These are phyloP conservation scores for Conringia planisiliqua DNA, from an alignment of 345 rosid genomes.

Conservation along the genomic window DNA sequence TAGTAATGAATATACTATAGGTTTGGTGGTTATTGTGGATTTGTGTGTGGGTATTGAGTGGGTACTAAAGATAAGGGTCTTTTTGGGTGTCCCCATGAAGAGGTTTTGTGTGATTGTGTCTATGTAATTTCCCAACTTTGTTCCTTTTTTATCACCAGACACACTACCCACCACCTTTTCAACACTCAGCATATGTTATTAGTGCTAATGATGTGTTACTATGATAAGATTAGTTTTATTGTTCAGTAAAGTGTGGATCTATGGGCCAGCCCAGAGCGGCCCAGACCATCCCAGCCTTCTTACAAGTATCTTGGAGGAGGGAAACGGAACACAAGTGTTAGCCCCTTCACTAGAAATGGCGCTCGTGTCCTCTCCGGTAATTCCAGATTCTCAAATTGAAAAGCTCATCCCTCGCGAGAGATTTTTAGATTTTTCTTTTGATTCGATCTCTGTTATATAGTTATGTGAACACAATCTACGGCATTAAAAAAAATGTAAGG, in stretches of 20 bases:
- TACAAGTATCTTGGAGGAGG: background rate
- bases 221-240: background rate
- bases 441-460: too few species aligned
- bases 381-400: background rate
- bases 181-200: background rate
- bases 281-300: background rate
- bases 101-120: background rate
- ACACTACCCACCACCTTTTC: slow-evolving; percentile 14
- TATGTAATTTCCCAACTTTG: background rate
- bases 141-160: background rate
- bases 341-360: background rate
- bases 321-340: too few species aligned
- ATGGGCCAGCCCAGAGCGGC: background rate
- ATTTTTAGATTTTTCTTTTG: too few species aligned
- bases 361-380: background rate
- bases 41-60: slow-evolving; percentile 17
- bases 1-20: slow-evolving; percentile 13
- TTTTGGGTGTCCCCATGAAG: slow-evolving; percentile 4
- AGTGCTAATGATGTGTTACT: background rate
- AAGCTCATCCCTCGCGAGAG: background rate
- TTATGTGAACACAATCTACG: background rate
- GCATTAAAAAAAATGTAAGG: background rate
- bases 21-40: slow-evolving; percentile 26
- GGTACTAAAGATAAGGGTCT: slow-evolving; percentile 9
- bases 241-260: background rate